Conservation (phyloP, 768 basidiomycete species). For the Calocera cornea region DNA sequence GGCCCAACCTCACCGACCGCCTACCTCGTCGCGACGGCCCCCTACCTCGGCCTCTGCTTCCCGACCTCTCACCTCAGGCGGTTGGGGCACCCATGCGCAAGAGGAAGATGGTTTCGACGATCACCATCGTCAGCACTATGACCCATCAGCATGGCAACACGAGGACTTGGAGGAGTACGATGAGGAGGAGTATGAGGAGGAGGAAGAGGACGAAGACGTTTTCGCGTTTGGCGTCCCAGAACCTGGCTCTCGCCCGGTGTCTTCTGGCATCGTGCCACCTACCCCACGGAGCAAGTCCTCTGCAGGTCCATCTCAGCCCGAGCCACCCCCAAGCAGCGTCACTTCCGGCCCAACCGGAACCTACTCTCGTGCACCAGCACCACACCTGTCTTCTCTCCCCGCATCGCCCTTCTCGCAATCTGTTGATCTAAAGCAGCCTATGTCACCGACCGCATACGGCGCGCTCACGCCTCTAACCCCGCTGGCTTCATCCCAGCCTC, state of each 20-base stretch:
- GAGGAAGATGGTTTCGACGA: neutral
- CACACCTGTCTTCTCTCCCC: neutral
- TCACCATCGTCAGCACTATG: neutral
- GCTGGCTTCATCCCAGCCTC: neutral
- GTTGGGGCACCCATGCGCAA: neutral
- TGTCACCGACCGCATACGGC: neutral
- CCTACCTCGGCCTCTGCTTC: neutral
- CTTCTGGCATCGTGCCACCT: neutral
- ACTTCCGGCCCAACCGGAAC: neutral
- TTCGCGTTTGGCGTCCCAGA: neutral
- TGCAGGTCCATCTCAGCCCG: neutral
- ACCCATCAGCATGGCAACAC: neutral
- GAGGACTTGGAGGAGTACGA: neutral
- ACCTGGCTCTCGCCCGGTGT: neutral
- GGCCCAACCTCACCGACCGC: neutral
- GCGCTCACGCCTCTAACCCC: neutral
- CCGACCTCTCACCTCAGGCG: neutral
- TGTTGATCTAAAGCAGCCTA: neutral
- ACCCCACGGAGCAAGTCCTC: neutral
- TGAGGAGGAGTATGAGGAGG: neutral
- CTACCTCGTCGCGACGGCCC: neutral
- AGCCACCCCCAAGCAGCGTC: neutral
- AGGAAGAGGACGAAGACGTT: neutral
- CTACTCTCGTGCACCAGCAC: neutral
- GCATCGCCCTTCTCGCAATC: neutral